Percentiles rank a stretch among this genome's conserved stretches.
Evolutionary conservation across 106 monocot species (phyloP).

Genomic region (Dendrobium catenatum): DNA sequence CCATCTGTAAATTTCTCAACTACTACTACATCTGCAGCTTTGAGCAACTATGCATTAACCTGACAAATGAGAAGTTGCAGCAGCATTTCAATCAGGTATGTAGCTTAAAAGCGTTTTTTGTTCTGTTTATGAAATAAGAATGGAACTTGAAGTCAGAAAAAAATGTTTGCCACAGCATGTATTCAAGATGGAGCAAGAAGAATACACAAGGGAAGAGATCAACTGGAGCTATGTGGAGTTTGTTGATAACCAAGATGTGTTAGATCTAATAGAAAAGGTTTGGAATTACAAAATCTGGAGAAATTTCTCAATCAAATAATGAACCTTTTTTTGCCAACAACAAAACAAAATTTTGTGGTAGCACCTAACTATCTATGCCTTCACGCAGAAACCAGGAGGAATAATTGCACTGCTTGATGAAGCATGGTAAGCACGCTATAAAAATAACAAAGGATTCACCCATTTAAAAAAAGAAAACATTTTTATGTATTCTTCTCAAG

Average conservation of each 20-base stretch:
- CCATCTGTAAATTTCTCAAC: background rate
- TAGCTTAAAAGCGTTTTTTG: background rate
- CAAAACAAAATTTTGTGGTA: background rate
- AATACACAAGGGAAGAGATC: slow-evolving; percentile 91
- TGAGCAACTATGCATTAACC: slow-evolving; percentile 88
- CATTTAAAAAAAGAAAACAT: background rate
- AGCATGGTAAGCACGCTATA: slow-evolving; percentile 57
- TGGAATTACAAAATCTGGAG: background rate
- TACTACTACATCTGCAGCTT: slow-evolving; percentile 47
- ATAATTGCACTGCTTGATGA: slow-evolving; percentile 98
- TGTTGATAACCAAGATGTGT: slow-evolving; percentile 94
- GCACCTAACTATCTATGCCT: slow-evolving; percentile 13
- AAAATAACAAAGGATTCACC: background rate
- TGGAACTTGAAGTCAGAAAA: background rate
- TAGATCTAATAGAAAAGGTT: slow-evolving; percentile 98
- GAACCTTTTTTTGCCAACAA: background rate
- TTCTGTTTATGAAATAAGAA: background rate
- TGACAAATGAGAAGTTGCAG: slow-evolving; percentile 93
- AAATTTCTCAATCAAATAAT: background rate
- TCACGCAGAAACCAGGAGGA: slow-evolving; percentile 86
- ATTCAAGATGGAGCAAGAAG: slow-evolving; percentile 99
- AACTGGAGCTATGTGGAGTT: slow-evolving; percentile 98
- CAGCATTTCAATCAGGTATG: slow-evolving; percentile 97
- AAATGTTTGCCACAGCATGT: slow-evolving; percentile 53
- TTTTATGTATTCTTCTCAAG: background rate